Percentiles rank a stretch among this genome's conserved stretches.
Conservation (phyloP, 2,329 filamentous ascomycete species). For the Xylaria sp. region DNA sequence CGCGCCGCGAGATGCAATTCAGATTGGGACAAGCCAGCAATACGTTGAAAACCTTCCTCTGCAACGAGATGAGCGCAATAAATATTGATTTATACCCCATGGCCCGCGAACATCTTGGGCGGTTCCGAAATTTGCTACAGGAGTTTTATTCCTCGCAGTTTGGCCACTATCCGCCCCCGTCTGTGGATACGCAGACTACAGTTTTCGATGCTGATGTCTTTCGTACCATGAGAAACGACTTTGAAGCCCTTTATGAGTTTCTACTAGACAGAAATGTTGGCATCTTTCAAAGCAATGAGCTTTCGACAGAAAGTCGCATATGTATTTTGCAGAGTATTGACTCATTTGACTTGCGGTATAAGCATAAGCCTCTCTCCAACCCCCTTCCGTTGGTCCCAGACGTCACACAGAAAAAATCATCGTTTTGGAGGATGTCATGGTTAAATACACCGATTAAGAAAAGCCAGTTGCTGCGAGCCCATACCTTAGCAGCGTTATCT, state of each 20-base stretch:
- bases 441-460: conserved; percentile 55
- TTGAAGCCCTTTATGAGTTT: conserved; percentile 76
- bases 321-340: conserved; percentile 76
- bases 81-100: conserved; percentile 72
- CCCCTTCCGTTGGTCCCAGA: conserved; percentile 75
- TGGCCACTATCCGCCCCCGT: conserved; percentile 76
- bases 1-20: conserved; percentile 72
- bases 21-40: conserved; percentile 67
- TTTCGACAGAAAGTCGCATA: conserved; percentile 71
- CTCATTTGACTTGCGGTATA: conserved; percentile 72
- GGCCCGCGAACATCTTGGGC: conserved; percentile 74
- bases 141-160: conserved; percentile 74
- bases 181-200: conserved; percentile 54
- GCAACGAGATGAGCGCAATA: conserved; percentile 74
- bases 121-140: conserved; percentile 76
- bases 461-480: conserved; percentile 60
- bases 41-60: conserved; percentile 74
- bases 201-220: conserved; percentile 70
- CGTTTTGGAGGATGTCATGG: conserved; percentile 55
- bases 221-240: conserved; percentile 73
- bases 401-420: conserved; percentile 35
- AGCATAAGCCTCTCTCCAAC: conserved; percentile 69
- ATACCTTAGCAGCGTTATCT: conserved; percentile 64
- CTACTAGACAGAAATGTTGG: conserved; percentile 72
- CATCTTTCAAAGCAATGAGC: conserved; percentile 60